These are phyloP conservation scores for Yarrowia sp. DNA, from an alignment of 805 yeast genomes.

Conservation along the genomic window DNA sequence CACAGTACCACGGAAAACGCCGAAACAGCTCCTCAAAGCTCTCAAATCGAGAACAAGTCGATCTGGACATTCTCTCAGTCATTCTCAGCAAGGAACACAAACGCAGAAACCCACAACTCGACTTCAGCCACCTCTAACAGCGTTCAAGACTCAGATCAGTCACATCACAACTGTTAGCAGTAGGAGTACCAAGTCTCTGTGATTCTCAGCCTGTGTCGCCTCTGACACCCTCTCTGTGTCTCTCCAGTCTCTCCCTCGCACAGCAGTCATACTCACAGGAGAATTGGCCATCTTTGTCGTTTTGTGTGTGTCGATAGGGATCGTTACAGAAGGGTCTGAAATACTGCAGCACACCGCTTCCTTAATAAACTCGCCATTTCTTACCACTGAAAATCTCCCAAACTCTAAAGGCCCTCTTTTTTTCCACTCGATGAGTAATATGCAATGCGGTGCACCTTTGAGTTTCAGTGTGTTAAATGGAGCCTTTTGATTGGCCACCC, in stretches of 20 bases:
- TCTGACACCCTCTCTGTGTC: not conserved
- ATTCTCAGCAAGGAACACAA: not conserved
- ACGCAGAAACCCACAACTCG: not conserved
- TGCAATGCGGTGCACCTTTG: conserved; percentile 33
- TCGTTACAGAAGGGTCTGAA: not conserved
- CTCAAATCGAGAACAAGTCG: not conserved
- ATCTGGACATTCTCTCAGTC: not conserved
- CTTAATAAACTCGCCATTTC: conserved; percentile 22
- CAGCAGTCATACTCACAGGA: conserved; percentile 28
- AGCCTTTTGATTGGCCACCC: not conserved
- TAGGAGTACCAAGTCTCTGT: too few relatives aligned
- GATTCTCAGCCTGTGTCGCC: not conserved
- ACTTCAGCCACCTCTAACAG: not conserved
- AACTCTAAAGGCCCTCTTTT: conserved; percentile 5
- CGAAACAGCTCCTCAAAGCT: not conserved
- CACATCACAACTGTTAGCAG: not conserved
- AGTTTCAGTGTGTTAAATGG: conserved; percentile 3
- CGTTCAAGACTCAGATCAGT: not conserved
- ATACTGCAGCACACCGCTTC: conserved; percentile 9
- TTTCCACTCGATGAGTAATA: conserved; percentile 28
- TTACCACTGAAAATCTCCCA: conserved; percentile 23
- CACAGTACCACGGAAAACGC: not conserved
- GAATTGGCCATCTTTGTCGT: conserved; percentile 34
- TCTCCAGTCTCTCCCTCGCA: not conserved
- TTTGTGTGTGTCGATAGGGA: conserved; percentile 5